These are phyloP conservation scores for Eimeria falciformis DNA, from an alignment of 169 alveolate species.

Conservation along the genomic window DNA sequence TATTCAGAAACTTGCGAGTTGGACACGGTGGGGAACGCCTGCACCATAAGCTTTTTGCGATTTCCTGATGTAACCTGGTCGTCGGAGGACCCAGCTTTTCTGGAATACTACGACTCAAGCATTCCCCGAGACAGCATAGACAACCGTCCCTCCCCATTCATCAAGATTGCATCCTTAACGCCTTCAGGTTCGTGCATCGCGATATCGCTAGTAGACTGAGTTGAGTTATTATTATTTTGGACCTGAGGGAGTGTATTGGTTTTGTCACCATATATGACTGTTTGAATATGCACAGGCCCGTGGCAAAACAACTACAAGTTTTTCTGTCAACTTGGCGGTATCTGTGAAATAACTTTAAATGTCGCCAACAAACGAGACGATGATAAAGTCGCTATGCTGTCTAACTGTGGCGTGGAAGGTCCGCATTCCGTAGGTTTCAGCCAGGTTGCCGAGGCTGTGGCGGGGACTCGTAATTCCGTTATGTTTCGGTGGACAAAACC, in stretches of 20 bases:
- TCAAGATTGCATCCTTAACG: constrained; percentile 33
- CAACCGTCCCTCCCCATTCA: constrained; percentile 42
- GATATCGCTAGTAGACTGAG: too few relatives aligned
- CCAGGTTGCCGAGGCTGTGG: constrained; percentile 13
- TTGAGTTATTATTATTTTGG: too few relatives aligned
- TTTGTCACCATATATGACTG: too few relatives aligned
- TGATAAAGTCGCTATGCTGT: constrained; percentile 44
- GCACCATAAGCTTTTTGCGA: constrained; percentile 24
- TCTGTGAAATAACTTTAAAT: constrained; percentile 40
- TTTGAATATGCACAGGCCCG: constrained; percentile 23
- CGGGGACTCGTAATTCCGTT: neutral
- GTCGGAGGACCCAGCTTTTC: constrained; percentile 35
- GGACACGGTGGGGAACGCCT: neutral
- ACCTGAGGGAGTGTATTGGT: too few relatives aligned
- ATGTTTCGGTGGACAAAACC: constrained; percentile 35
- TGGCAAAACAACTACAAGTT: constrained; percentile 25
- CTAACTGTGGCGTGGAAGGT: constrained; percentile 1
- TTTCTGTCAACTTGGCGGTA: constrained; percentile 25
- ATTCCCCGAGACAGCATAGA: constrained; percentile 29
- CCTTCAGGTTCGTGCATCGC: constrained; percentile 49
- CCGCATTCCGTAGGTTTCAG: neutral
- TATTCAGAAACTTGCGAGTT: neutral
- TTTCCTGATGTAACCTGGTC: constrained; percentile 39
- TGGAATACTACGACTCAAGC: constrained; percentile 51
- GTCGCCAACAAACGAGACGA: constrained; percentile 11